Conservation (phyloP, 1,139 yeast species). For the Saccharomycopsis phalli region DNA sequence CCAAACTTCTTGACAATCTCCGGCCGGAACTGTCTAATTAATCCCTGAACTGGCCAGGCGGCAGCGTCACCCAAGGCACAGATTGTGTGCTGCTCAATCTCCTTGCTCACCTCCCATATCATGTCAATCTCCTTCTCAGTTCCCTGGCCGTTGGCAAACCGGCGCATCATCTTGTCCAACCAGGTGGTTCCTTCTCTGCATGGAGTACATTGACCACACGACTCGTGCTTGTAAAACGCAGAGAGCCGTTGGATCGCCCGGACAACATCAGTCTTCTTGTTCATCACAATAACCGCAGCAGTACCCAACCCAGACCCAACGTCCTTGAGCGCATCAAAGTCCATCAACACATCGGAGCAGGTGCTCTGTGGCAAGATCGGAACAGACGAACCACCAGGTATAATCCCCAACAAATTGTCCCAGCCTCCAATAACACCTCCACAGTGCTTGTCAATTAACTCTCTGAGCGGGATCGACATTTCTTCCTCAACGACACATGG, state of each 20-base stretch:
- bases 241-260: slow-evolving; percentile 80
- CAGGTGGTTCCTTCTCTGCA: slow-evolving; percentile 93
- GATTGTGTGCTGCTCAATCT: slow-evolving; percentile 83
- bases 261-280: slow-evolving; percentile 73
- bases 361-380: slow-evolving; percentile 64
- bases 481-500: slow-evolving; percentile 92
- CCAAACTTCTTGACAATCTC: slow-evolving; percentile 66
- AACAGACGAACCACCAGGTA: slow-evolving; percentile 86
- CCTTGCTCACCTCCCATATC: slow-evolving; percentile 74
- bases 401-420: slow-evolving; percentile 79
- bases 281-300: slow-evolving; percentile 87
- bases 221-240: slow-evolving; percentile 80
- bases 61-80: slow-evolving; percentile 92
- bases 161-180: slow-evolving; percentile 74
- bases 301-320: slow-evolving; percentile 85
- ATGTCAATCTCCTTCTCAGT: slow-evolving; percentile 70
- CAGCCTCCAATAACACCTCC: slow-evolving; percentile 89
- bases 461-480: slow-evolving; percentile 80
- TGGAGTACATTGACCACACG: slow-evolving; percentile 92
- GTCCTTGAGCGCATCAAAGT: slow-evolving; percentile 75
- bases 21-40: slow-evolving; percentile 75
- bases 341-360: slow-evolving; percentile 70
- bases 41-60: slow-evolving; percentile 88
- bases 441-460: slow-evolving; percentile 76
- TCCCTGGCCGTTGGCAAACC: slow-evolving; percentile 73